Evolutionary conservation across 192 early-diverging fungal species (phyloP), one percentile per base, ranked within the genome.

Genomic region (Martensiomyces pterosporus): DNA sequence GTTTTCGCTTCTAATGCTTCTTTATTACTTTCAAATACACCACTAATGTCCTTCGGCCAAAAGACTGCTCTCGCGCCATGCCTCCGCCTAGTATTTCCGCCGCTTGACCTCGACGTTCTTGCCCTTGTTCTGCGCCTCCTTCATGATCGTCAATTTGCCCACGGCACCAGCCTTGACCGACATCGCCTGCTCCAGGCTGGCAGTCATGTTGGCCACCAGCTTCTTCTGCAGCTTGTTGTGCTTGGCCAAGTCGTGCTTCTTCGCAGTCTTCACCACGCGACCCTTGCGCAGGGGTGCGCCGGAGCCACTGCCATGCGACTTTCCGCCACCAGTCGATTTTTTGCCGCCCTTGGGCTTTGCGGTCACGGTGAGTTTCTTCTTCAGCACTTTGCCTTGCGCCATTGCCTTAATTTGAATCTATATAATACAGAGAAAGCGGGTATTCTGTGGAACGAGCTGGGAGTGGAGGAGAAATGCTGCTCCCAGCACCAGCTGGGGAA

Each of bases 91-190:
- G 25, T 66, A 67, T 37, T 76, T 73, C 43, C 73, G 74, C 39
- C 62, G 59, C 29, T 74, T 79, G 1, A 51, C 57, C 9, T 62
- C 47, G 14, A 71, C 67, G n/a, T 57, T 61, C 48, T 77, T 67
- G 19, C 77, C 82, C 47, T 77, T 63, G 3, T 73, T 63, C 38
- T 76, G 79, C 19, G 75, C 62, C 1, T 55, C 57, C 58, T 80
- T 82, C 82, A 86, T 82, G 22, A 86, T 86, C 1, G 80, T 83
- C 47, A 86, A 72, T 54, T 86, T 86, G 24, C 85, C 85, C 2
- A 82, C 80, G 1, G 80, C 67, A 2, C 77, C 80, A 0, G 85
- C 85, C 56, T 81, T 81, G 44, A 77, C 81, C 12, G 82, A 73
- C 85, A 86, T 84, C 10, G 72, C 52, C 34, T 75, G 72, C 47